Evolutionary conservation across 768 basidiomycete genomes (phyloP).

Genomic region (Boletellus sp.): DNA sequence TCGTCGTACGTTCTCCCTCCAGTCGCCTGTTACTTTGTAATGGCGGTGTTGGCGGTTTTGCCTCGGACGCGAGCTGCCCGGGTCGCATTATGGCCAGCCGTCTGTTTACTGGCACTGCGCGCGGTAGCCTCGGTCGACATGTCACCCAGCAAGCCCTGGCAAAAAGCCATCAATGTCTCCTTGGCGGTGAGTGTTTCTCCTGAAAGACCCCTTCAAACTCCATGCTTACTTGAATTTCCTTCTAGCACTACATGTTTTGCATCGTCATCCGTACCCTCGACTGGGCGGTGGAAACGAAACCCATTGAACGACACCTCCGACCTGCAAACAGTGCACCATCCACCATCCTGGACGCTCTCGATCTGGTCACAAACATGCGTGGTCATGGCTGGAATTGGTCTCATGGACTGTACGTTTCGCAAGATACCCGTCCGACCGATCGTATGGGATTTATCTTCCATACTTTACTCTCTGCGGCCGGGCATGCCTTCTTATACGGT

Average conservation of each 20-base stretch:
- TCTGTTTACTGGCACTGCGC: slow-evolving; percentile 40
- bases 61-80: slow-evolving; percentile 44
- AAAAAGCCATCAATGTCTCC: slow-evolving; percentile 4
- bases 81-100: slow-evolving; percentile 45
- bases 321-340: slow-evolving; percentile 1
- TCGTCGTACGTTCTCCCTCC: slow-evolving; percentile 39
- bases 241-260: slow-evolving; percentile 7
- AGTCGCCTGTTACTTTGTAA: slow-evolving; percentile 41
- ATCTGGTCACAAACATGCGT: slow-evolving; percentile 49
- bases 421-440: slow-evolving; percentile 40
- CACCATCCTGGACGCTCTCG: slow-evolving; percentile 38
- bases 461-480: slow-evolving; percentile 34
- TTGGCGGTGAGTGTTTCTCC: slow-evolving; percentile 7
- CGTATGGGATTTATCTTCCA: slow-evolving; percentile 35
- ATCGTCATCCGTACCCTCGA: slow-evolving; percentile 13
- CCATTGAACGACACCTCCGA: slow-evolving; percentile 10
- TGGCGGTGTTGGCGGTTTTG: slow-evolving; percentile 46
- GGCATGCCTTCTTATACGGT: slow-evolving; percentile 43
- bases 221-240: too few relatives aligned
- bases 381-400: slow-evolving; percentile 65
- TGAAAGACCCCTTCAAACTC: neutral
- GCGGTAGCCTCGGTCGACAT: slow-evolving; percentile 25
- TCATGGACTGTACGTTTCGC: slow-evolving; percentile 21
- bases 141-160: slow-evolving; percentile 1
- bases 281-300: slow-evolving; percentile 15